phyloP scores from a whole-genome alignment of 768 basidiomycete genomes.

The Russula emetica region DNA sequence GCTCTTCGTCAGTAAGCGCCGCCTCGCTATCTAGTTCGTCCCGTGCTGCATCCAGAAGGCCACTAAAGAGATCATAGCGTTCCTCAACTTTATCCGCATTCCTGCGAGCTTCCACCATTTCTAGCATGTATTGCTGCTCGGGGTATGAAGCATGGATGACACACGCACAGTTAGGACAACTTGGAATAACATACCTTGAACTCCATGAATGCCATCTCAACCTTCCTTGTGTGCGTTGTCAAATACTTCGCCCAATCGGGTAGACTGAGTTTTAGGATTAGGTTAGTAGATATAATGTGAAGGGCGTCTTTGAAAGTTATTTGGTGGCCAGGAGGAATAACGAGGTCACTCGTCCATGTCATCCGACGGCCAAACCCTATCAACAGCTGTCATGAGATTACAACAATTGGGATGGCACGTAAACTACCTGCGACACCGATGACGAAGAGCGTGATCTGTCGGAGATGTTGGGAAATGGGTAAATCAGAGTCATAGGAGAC shows the following conservation, averaged over 20 bases:
- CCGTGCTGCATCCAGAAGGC: conserved; percentile 29
- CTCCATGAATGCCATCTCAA: conserved; percentile 42
- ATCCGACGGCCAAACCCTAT: conserved; percentile 47
- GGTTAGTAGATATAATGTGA: conserved; percentile 39
- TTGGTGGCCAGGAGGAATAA: conserved; percentile 41
- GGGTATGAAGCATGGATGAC: background rate
- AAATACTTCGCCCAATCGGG: conserved; percentile 42
- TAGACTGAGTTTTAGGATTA: conserved; percentile 38
- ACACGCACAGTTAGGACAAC: background rate
- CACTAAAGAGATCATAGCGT: conserved; percentile 32
- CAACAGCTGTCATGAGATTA: background rate
- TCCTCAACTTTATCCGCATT: conserved; percentile 26
- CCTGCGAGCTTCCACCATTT: conserved; percentile 30
- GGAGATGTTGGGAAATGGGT: background rate
- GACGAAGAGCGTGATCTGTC: conserved; percentile 52
- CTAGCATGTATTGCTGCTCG: conserved; percentile 30
- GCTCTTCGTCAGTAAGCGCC: conserved; percentile 28
- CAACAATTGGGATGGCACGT: background rate
- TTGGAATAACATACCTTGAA: conserved; percentile 35
- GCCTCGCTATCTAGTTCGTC: conserved; percentile 20
- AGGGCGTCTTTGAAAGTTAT: conserved; percentile 51
- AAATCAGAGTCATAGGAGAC: conserved; percentile 11
- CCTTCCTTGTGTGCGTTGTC: conserved; percentile 35
- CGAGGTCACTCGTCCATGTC: conserved; percentile 45
- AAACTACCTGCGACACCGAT: conserved; percentile 46